Percentiles rank a stretch among this genome's conserved stretches.
Evolutionary conservation across 208 protist genomes (phyloP).

Genomic region (Leishmania martiniquensis): DNA sequence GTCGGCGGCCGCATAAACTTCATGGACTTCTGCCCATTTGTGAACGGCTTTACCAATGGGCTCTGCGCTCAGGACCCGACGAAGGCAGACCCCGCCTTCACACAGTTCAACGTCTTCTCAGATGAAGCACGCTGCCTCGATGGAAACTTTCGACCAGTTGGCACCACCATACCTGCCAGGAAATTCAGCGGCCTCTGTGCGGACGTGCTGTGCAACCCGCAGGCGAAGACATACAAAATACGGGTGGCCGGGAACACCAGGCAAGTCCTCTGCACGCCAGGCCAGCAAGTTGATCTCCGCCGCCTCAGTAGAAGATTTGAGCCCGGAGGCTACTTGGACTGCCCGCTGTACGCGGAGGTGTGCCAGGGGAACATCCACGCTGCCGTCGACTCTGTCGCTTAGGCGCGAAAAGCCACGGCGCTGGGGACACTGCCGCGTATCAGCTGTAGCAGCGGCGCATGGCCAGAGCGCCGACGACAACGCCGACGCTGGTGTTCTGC

Average conservation of each 20-base stretch:
- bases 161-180: background rate
- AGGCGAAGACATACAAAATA: background rate
- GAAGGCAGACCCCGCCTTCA: slow-evolving; percentile 11
- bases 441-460: too few relatives aligned
- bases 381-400: too few relatives aligned
- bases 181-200: background rate
- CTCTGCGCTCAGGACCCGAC: background rate
- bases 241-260: background rate
- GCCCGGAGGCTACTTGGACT: background rate
- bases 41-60: background rate
- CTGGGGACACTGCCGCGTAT: too few relatives aligned
- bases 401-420: too few relatives aligned
- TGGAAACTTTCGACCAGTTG: background rate
- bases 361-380: background rate
- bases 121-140: slow-evolving; percentile 3
- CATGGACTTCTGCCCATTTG: slow-evolving; percentile 57
- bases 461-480: too few relatives aligned
- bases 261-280: background rate
- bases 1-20: slow-evolving; percentile 19
- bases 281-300: background rate
- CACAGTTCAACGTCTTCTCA: slow-evolving; percentile 15
- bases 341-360: background rate
- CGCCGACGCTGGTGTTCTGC: too few relatives aligned
- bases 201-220: background rate
- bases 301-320: background rate